Evolutionary conservation across 148 eudicot species (phyloP).

Genomic region (Camellia japonica): DNA sequence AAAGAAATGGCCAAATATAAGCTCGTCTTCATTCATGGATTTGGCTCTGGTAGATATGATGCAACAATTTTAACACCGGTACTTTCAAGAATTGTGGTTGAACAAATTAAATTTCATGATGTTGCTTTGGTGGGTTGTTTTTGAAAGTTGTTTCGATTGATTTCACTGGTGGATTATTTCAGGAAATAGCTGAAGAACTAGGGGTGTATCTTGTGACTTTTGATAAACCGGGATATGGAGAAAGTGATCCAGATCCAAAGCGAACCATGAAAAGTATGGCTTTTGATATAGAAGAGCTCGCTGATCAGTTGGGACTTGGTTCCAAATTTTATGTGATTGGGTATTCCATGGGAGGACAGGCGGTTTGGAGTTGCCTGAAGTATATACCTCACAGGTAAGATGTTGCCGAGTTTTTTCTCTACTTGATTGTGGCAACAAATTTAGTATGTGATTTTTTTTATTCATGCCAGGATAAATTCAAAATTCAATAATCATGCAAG

Average conservation of each 20-base stretch:
- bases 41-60: constrained; percentile 35
- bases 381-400: constrained; percentile 65
- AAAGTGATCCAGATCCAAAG: constrained; percentile 72
- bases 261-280: constrained; percentile 51
- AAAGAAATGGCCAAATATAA: constrained; percentile 49
- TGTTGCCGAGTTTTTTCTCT: background rate
- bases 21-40: constrained; percentile 50
- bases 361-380: constrained; percentile 63
- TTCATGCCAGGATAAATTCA: background rate
- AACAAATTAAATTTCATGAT: background rate
- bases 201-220: constrained; percentile 52
- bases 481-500: background rate
- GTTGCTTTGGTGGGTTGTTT: constrained; percentile 20
- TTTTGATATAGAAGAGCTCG: constrained; percentile 63
- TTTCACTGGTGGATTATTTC: background rate
- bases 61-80: constrained; percentile 16
- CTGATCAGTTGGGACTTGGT: constrained; percentile 65
- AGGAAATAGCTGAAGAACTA: constrained; percentile 50
- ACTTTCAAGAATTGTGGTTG: constrained; percentile 8
- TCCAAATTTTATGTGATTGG: constrained; percentile 57
- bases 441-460: background rate
- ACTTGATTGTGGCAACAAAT: background rate
- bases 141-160: background rate
- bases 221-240: constrained; percentile 86
- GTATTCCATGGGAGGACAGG: constrained; percentile 66